phyloP scores from a whole-genome alignment of 495 filamentous ascomycete genomes.

The Echria macrotheca region DNA sequence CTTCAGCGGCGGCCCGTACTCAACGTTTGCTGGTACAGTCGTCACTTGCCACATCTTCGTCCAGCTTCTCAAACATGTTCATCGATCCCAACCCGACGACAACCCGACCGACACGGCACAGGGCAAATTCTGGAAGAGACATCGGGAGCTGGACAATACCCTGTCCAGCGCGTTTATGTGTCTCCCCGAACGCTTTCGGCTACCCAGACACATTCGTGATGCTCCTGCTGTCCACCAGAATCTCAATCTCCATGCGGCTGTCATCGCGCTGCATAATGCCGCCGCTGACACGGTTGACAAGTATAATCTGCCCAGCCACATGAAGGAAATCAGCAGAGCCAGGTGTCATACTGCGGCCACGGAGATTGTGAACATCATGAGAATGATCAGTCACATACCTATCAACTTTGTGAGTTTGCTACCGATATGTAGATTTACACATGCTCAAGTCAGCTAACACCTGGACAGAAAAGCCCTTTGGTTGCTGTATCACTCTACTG shows the following conservation, averaged over 20 bases:
- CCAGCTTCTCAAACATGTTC: slow-evolving; percentile 36
- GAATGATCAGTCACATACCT: slow-evolving; percentile 32
- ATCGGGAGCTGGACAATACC: slow-evolving; percentile 41
- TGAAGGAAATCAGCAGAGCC: slow-evolving; percentile 28
- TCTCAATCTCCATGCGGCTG: slow-evolving; percentile 39
- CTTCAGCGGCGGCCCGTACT: slow-evolving; percentile 33
- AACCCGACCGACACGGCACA: slow-evolving; percentile 33
- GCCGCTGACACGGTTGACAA: slow-evolving; percentile 38
- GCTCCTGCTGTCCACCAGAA: slow-evolving; percentile 37
- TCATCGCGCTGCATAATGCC: slow-evolving; percentile 40
- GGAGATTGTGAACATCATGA: slow-evolving; percentile 42
- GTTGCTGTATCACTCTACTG: slow-evolving; percentile 39
- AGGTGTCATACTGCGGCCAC: slow-evolving; percentile 34
- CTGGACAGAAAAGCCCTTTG: slow-evolving; percentile 31
- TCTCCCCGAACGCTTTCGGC: slow-evolving; percentile 36
- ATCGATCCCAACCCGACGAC: slow-evolving; percentile 35
- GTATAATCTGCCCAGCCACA: slow-evolving; percentile 25
- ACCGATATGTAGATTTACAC: background rate
- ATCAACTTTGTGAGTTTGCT: background rate
- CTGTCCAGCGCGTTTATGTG: slow-evolving; percentile 44
- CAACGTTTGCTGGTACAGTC: slow-evolving; percentile 35
- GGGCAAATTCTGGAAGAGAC: slow-evolving; percentile 41
- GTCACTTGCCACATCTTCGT: slow-evolving; percentile 38
- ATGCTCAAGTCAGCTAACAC: background rate
- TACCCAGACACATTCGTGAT: slow-evolving; percentile 34